phyloP scores from a whole-genome alignment of 371 early-diverging fungal genomes.

The Actinomucor elegans region DNA sequence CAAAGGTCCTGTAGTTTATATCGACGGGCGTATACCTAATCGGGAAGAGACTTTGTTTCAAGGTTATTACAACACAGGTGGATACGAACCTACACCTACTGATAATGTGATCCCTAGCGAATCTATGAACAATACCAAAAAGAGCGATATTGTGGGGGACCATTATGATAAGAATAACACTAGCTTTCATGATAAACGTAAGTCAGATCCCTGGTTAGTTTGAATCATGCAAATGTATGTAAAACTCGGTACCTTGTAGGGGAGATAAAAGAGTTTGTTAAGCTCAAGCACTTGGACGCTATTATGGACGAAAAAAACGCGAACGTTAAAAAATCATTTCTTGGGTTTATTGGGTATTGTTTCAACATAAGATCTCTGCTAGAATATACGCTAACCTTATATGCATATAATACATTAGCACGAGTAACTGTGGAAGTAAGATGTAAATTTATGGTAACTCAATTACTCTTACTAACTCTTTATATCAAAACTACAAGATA shows the following conservation, averaged over 20 bases:
- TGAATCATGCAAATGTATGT: too few species aligned
- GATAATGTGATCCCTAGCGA: not conserved
- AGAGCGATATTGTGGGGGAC: not conserved
- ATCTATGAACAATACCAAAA: too few species aligned
- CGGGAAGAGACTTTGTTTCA: not conserved
- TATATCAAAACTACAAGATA: too few species aligned
- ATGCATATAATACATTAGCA: not conserved
- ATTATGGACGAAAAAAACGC: not conserved
- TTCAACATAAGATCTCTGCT: too few species aligned
- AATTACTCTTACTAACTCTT: too few species aligned
- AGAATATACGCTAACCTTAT: not conserved
- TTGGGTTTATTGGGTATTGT: constrained; percentile 1
- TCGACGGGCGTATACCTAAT: too few species aligned
- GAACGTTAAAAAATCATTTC: not conserved
- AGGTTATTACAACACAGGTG: not conserved
- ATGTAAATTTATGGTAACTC: too few species aligned
- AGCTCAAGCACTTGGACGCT: not conserved
- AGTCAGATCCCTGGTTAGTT: too few species aligned
- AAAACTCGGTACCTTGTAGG: not conserved
- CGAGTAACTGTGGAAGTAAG: constrained; percentile 12
- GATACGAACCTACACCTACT: not conserved
- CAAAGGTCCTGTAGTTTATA: too few species aligned
- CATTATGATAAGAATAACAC: not conserved
- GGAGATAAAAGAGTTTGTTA: constrained; percentile 4
- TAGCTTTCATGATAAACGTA: constrained; percentile 6